Evolutionary conservation across 129 eudicot species (phyloP), one percentile per base, ranked within the genome.

Genomic region (Tagetes erecta): DNA sequence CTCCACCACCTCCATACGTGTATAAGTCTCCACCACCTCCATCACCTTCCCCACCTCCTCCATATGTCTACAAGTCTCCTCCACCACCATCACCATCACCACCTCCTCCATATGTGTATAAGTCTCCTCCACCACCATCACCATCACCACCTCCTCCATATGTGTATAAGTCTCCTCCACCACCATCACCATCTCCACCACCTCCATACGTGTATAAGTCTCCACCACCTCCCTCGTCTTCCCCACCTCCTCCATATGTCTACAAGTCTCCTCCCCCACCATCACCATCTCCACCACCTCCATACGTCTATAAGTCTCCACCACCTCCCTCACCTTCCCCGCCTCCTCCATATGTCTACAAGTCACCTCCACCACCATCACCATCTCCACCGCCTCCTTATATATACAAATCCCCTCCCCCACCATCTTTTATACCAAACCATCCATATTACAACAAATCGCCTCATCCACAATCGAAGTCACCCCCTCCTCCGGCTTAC

Each of bases 391-490:
- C 79, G 0, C 79, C 79, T 0, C 65, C 79, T 0, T 75, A 75
- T 0, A 1, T 63, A 0, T 75, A 75, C 10, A 74, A 59, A 50
- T 63, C 78, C 0, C 71, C 78, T 0, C 78, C 78, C 0, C 78
- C 78, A 1, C 71, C 64, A 3, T 44, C 58, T 1, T 57, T 57
- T 0, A 63, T 72, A 0, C 79, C 79, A 1, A 72, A 72, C 2
- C 73, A 72, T 6, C 79, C 79, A 6, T 65, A 50, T 0, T 66
- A 75, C 9, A 75, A 75, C 10, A 74, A 59, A 50, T 63, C 78
- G 0, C 71, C 78, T 0, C 78, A 71, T 0, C 78, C 78, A 1
- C 71, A 50, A 3, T 44, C 58, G 1, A 75, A 59, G 46, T 74
- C 71, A 5, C 71, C 78, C 0, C 71, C 78, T 0, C 78, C 70